Percentiles rank a stretch among this genome's conserved stretches.
Conservation (phyloP, 495 filamentous ascomycete genomes). For the Penicillium roqueforti region DNA sequence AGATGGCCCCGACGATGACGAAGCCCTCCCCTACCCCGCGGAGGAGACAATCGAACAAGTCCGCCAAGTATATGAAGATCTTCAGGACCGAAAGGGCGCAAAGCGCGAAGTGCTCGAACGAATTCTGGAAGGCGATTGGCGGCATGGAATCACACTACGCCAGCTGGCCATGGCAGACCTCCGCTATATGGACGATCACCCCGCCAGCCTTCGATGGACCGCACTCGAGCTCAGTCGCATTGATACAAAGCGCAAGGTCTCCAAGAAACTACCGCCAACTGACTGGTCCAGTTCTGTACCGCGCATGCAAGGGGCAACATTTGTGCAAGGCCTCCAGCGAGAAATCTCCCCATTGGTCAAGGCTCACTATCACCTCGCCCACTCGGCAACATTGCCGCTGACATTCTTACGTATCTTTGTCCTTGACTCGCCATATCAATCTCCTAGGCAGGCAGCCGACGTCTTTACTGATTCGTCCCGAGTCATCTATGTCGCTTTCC, state of each 20-base stretch:
- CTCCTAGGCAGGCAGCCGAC: constrained; percentile 34
- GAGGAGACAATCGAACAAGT: constrained; percentile 58
- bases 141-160: constrained; percentile 68
- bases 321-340: constrained; percentile 65
- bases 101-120: constrained; percentile 73
- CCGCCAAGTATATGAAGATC: constrained; percentile 55
- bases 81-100: constrained; percentile 56
- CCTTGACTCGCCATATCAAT: constrained; percentile 66
- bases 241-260: constrained; percentile 11
- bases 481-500: constrained; percentile 74
- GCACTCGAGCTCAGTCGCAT: constrained; percentile 57
- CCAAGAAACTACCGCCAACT: constrained; percentile 13
- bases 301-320: constrained; percentile 70
- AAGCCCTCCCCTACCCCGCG: constrained; percentile 55
- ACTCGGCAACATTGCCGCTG: constrained; percentile 57
- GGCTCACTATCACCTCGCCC: constrained; percentile 71
- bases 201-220: constrained; percentile 67
- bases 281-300: constrained; percentile 52
- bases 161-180: constrained; percentile 79
- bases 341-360: constrained; percentile 71
- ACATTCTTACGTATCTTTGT: constrained; percentile 72
- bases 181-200: constrained; percentile 73
- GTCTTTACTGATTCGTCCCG: constrained; percentile 52
- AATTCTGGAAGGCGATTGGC: constrained; percentile 78
- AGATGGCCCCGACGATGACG: constrained; percentile 31